Evolutionary conservation across 2,329 filamentous ascomycete species (phyloP).

Genomic region (Dryadomyces quercivorus): DNA sequence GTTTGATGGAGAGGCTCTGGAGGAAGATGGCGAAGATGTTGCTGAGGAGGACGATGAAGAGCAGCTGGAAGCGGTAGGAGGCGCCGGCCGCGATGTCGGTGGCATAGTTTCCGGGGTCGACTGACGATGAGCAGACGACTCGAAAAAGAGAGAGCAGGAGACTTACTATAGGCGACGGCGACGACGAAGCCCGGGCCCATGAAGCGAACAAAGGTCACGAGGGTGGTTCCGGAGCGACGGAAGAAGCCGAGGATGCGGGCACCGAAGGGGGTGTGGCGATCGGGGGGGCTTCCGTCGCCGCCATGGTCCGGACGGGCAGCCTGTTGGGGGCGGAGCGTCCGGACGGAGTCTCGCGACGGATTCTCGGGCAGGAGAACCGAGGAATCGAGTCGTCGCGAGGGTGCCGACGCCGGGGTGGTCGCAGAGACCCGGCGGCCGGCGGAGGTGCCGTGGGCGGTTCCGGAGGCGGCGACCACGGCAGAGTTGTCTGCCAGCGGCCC

Average conservation of each 20-base stretch:
- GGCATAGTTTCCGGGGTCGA: slow-evolving; percentile 55
- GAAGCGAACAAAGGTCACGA: slow-evolving; percentile 28
- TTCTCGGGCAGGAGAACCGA: neutral
- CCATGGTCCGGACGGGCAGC: neutral
- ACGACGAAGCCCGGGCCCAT: slow-evolving; percentile 58
- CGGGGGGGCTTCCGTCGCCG: neutral
- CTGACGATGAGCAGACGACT: slow-evolving; percentile 15
- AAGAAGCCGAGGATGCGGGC: slow-evolving; percentile 3
- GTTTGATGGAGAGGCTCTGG: slow-evolving; percentile 55
- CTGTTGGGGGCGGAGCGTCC: no score
- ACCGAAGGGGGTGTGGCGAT: neutral
- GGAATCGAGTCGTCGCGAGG: neutral
- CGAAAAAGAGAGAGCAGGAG: neutral
- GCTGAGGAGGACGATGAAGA: slow-evolving; percentile 57
- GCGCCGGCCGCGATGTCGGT: slow-evolving; percentile 56
- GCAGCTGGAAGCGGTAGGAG: slow-evolving; percentile 49
- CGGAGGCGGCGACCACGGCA: no score
- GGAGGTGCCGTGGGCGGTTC: neutral
- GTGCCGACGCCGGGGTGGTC: neutral
- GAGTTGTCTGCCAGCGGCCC: neutral
- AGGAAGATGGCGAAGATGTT: slow-evolving; percentile 62
- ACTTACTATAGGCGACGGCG: slow-evolving; percentile 43
- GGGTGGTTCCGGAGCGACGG: slow-evolving; percentile 26
- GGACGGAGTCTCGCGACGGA: neutral
- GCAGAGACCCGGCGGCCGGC: neutral